These are phyloP conservation scores for Exophiala aquamarina DNA, from an alignment of 2,329 filamentous ascomycete genomes.

Conservation along the genomic window DNA sequence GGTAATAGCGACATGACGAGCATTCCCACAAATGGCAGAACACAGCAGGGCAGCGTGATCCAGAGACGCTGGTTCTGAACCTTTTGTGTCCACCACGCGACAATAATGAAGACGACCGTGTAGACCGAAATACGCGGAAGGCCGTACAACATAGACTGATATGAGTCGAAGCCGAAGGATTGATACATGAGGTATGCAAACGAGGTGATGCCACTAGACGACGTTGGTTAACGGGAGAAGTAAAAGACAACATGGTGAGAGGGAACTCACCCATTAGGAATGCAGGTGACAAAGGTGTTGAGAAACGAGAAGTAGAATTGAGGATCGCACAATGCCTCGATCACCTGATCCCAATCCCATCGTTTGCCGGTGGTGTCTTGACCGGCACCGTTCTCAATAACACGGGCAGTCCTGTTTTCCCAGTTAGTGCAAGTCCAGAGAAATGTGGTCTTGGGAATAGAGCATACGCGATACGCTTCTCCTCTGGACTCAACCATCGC, in stretches of 20 bases:
- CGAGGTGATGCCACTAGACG: too few species aligned
- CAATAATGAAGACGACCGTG: slow-evolving; percentile 33
- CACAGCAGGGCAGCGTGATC: slow-evolving; percentile 33
- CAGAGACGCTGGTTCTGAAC: slow-evolving; percentile 32
- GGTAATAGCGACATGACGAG: slow-evolving; percentile 37
- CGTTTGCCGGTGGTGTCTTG: slow-evolving; percentile 22
- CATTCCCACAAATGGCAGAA: slow-evolving; percentile 37
- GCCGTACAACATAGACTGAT: too few species aligned
- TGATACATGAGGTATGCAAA: too few species aligned
- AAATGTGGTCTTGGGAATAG: background rate
- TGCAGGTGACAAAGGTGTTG: slow-evolving; percentile 9
- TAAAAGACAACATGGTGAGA: too few species aligned
- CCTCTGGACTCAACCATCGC: slow-evolving; percentile 18
- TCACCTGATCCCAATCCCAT: slow-evolving; percentile 25
- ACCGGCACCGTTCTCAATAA: slow-evolving; percentile 24
- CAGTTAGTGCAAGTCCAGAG: background rate
- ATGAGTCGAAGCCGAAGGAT: too few species aligned
- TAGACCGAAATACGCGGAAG: too few species aligned
- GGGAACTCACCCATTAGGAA: slow-evolving; percentile 16
- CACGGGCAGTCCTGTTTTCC: slow-evolving; percentile 20
- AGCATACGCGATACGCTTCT: slow-evolving; percentile 27
- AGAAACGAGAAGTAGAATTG: slow-evolving; percentile 13
- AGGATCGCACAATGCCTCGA: slow-evolving; percentile 6
- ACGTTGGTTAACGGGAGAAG: too few species aligned
- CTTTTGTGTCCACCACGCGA: slow-evolving; percentile 34